phyloP scores from a whole-genome alignment of 306 rosid species.

The Psophocarpus tetragonolobus region DNA sequence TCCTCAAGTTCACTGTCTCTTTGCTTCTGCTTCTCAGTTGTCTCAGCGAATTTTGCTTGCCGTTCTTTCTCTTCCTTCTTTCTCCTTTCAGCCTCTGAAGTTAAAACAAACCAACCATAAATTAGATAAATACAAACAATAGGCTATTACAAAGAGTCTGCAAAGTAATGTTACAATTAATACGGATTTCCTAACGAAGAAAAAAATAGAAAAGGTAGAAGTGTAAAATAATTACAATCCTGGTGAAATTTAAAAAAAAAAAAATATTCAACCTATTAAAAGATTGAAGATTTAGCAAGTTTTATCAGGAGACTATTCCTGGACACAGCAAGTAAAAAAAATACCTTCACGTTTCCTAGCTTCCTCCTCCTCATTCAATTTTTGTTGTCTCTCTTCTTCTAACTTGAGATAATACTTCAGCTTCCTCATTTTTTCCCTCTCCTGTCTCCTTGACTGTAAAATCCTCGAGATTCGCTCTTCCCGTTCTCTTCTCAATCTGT shows the following conservation, averaged over 20 bases:
- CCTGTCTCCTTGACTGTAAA: slow-evolving; percentile 64
- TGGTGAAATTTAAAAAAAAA: background rate
- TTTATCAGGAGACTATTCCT: background rate
- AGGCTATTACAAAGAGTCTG: background rate
- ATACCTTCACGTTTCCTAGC: slow-evolving; percentile 80
- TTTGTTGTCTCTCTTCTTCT: slow-evolving; percentile 79
- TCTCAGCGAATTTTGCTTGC: slow-evolving; percentile 69
- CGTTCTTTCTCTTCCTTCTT: slow-evolving; percentile 80
- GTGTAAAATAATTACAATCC: background rate
- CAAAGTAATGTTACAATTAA: background rate
- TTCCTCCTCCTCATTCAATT: slow-evolving; percentile 80
- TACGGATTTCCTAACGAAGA: background rate
- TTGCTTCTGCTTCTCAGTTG: slow-evolving; percentile 79
- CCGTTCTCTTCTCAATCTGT: slow-evolving; percentile 64
- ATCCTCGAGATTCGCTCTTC: slow-evolving; percentile 70
- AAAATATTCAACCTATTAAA: background rate
- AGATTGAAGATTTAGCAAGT: background rate
- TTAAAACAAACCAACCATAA: slow-evolving; percentile 5
- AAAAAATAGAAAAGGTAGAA: background rate
- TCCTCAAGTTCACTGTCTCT: slow-evolving; percentile 81
- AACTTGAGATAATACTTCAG: slow-evolving; percentile 64
- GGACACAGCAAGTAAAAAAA: background rate
- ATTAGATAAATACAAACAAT: background rate
- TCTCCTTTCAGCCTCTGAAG: slow-evolving; percentile 78
- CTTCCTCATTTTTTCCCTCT: slow-evolving; percentile 76